Base-by-base conservation (phyloP, 371 early-diverging fungal genomes). In the Mucor piriformis region DNA sequence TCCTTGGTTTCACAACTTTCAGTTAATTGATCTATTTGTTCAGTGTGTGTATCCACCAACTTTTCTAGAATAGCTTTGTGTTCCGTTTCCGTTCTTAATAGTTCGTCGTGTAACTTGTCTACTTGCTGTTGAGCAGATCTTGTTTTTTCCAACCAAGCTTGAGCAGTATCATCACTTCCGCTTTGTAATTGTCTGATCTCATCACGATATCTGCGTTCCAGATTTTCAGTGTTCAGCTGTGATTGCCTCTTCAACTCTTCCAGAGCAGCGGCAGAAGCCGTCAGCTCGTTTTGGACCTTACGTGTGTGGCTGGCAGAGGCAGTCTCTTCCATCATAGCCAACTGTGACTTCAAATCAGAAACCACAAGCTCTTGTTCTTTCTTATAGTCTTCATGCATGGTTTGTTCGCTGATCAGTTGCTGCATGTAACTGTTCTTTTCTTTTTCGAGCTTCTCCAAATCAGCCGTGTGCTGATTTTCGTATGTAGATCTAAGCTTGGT, bases 61-160 rank as follows among this genome's bases (percentile, higher is more conserved):
- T 50, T 16, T 25, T 57, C 37, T 2, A 74, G 16, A 10, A 50
- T 42, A 1, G 57, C 15, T 5, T 49, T 48, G 51, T 73, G 66
- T 1, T 34, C 34, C 3, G 52, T 35, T n/a, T 70, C 59, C 42
- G 64, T 42, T 8, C 35, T 46, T 12, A 44, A 59, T 12, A 70
- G 16, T 2, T 43, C 27, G 6, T 65, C 66, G 24, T 70, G 69
- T 16, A 77, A 23, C 10, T 64, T 61, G 35, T 69, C 64, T 7
- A 77, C 40, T 49, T 77, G 60, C 20, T 68, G 69, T 48, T 77
- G 78, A 0, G 69, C 57, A 23, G 70, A 61, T 29, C 58, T 64
- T 3, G 70, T 73, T 34, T 74, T 77, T 46, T 74, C 75, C 6
- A 77, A 21, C 78, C 78, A 77, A n/a, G 64, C 73, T 42, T 69